Percentiles rank a stretch among this genome's conserved stretches.
phyloP scores from a whole-genome alignment of 1,284 basidiomycete genomes.

The Apiotrichum domesticum region DNA sequence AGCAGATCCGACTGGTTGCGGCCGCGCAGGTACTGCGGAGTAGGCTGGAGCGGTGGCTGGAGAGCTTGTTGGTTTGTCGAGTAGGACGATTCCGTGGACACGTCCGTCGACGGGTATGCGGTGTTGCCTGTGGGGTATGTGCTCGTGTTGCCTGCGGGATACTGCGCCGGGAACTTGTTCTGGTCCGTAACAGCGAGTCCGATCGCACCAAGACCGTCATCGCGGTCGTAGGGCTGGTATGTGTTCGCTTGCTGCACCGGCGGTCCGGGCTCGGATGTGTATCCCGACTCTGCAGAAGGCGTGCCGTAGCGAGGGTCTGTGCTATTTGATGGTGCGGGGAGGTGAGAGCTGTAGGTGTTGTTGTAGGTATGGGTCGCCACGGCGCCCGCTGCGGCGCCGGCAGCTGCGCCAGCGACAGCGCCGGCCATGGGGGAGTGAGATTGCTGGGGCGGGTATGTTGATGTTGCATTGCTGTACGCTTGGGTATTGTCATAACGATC shows the following conservation, averaged over 20 bases:
- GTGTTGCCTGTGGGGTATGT: too few species aligned
- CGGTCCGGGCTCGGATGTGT: not conserved
- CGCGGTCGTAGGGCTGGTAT: slow-evolving; percentile 13
- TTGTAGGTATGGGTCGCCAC: not conserved
- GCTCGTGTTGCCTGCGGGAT: slow-evolving; percentile 9
- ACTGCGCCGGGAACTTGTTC: slow-evolving; percentile 19
- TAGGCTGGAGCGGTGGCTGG: slow-evolving; percentile 7
- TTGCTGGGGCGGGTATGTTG: slow-evolving; percentile 6
- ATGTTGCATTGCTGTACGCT: slow-evolving; percentile 8
- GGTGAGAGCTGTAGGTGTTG: too few species aligned
- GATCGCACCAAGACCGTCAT: slow-evolving; percentile 34
- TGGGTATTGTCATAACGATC: slow-evolving; percentile 14
- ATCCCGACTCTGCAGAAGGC: too few species aligned
- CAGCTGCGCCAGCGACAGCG: not conserved
- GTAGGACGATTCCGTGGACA: not conserved
- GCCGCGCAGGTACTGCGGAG: slow-evolving; percentile 11
- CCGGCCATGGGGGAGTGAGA: not conserved
- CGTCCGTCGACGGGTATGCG: not conserved
- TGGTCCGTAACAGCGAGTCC: slow-evolving; percentile 28
- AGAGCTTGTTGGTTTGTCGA: not conserved
- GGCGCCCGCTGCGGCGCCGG: not conserved
- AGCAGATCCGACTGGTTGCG: slow-evolving; percentile 1
- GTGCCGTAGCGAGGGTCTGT: too few species aligned
- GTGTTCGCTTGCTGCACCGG: slow-evolving; percentile 1
- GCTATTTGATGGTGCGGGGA: too few species aligned